Conservation (phyloP, 164 flowering plant genomes). For the Pachysandra terminalis region DNA sequence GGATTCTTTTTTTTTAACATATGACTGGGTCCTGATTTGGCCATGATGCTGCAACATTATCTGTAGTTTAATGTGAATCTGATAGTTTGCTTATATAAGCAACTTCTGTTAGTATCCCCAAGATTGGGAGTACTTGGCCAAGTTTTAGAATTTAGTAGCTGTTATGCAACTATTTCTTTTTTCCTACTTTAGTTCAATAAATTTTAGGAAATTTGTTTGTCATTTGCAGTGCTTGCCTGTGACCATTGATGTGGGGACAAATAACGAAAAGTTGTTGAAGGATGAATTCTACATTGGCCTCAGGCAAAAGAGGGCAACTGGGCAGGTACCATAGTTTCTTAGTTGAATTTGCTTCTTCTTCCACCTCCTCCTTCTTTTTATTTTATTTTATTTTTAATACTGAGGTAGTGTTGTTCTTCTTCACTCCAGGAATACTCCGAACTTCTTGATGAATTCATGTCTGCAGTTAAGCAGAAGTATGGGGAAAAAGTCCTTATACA, state of each 20-base stretch:
- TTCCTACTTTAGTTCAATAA: neutral
- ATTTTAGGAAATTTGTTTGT: neutral
- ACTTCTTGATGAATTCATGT: constrained; percentile 78
- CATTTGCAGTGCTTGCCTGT: constrained; percentile 76
- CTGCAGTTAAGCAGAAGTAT: constrained; percentile 80
- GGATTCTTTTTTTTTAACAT: neutral
- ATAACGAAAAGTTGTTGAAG: constrained; percentile 69
- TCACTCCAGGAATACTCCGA: constrained; percentile 66
- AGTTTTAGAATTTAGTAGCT: neutral
- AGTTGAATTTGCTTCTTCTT: neutral
- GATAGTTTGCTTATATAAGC: neutral
- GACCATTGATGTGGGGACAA: constrained; percentile 92
- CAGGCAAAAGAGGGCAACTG: constrained; percentile 70
- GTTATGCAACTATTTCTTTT: neutral
- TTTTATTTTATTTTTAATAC: neutral
- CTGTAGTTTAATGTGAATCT: neutral
- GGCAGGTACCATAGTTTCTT: constrained; percentile 41
- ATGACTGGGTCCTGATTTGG: neutral
- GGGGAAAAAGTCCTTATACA: constrained; percentile 88
- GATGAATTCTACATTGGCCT: constrained; percentile 94
- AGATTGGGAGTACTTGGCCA: neutral
- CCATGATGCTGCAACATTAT: neutral
- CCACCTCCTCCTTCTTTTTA: too few species aligned
- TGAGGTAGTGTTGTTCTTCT: constrained; percentile 7
- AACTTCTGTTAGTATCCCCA: neutral